Conservation (phyloP, 495 filamentous ascomycete species). For the Thermothielavioides terrestris region DNA sequence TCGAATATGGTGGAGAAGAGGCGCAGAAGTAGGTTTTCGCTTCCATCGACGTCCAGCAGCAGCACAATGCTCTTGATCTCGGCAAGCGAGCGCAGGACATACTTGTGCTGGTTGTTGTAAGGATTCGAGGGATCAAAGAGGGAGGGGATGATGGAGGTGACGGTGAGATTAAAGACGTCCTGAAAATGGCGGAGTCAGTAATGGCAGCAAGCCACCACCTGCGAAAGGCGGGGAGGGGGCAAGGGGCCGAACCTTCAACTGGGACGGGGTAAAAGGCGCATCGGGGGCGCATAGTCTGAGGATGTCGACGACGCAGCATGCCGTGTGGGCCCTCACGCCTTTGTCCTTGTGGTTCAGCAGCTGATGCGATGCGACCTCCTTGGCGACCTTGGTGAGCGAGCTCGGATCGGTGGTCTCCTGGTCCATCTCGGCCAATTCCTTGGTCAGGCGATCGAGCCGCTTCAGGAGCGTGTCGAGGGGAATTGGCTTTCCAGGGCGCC, state of each 20-base stretch:
- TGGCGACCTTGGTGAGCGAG: constrained; percentile 76
- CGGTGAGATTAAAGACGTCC: constrained; percentile 90
- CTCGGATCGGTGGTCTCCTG: constrained; percentile 77
- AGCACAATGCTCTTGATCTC: constrained; percentile 92
- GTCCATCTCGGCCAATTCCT: constrained; percentile 77
- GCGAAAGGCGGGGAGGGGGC: no score
- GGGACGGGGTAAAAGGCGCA: constrained; percentile 83
- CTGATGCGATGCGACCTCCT: constrained; percentile 76
- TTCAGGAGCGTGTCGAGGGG: constrained; percentile 70
- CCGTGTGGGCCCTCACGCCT: constrained; percentile 80
- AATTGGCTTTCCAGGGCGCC: constrained; percentile 87
- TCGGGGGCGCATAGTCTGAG: constrained; percentile 89
- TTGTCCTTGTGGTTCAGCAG: constrained; percentile 84
- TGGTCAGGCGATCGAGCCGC: constrained; percentile 68
- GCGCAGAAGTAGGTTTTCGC: constrained; percentile 64
- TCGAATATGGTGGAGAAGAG: constrained; percentile 89
- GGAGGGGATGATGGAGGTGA: constrained; percentile 71
- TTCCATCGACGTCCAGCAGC: constrained; percentile 78
- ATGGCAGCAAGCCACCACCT: no score
- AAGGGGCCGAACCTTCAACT: constrained; percentile 66
- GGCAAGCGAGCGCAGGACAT: constrained; percentile 78
- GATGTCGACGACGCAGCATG: constrained; percentile 88
- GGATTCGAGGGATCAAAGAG: constrained; percentile 81
- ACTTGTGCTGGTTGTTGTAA: constrained; percentile 87
- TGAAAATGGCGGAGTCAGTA: constrained; percentile 27